Evolutionary conservation across 1,139 yeast species (phyloP).

Genomic region (Yamadazyma spencermartinsiae): DNA sequence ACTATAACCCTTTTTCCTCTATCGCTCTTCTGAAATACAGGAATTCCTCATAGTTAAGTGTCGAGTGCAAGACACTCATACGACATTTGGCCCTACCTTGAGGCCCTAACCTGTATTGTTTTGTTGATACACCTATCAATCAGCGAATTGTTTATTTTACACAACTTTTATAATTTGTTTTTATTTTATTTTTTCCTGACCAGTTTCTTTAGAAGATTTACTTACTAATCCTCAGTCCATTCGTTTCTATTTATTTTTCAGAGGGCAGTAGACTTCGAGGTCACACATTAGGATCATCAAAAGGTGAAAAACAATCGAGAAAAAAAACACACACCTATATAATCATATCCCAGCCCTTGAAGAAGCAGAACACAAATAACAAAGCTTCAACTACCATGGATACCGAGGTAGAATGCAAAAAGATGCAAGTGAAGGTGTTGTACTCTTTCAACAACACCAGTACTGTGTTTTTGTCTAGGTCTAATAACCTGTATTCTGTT

Average conservation of each 20-base stretch:
- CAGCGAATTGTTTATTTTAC: not conserved
- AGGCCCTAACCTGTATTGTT: not conserved
- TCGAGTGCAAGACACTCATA: too few species aligned
- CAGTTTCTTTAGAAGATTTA: not conserved
- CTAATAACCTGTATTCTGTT: constrained; percentile 43
- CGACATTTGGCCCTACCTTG: not conserved
- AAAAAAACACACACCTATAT: not conserved
- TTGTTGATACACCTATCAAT: not conserved
- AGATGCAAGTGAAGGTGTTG: constrained; percentile 56
- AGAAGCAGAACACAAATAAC: not conserved
- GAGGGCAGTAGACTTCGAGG: constrained; percentile 1
- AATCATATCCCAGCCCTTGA: not conserved
- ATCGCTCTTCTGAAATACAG: not conserved
- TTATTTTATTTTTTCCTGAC: not conserved
- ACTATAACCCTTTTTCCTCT: not conserved
- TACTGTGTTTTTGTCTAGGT: constrained; percentile 58
- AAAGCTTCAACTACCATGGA: constrained; percentile 6
- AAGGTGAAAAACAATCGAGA: too few species aligned
- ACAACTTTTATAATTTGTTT: not conserved
- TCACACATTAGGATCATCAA: not conserved
- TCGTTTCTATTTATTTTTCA: not conserved
- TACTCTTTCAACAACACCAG: constrained; percentile 61
- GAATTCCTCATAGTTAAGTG: not conserved
- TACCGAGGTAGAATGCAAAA: constrained; percentile 29
- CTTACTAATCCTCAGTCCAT: not conserved